These are phyloP conservation scores for Starmerella powellii DNA, from an alignment of 805 yeast species.

Conservation along the genomic window DNA sequence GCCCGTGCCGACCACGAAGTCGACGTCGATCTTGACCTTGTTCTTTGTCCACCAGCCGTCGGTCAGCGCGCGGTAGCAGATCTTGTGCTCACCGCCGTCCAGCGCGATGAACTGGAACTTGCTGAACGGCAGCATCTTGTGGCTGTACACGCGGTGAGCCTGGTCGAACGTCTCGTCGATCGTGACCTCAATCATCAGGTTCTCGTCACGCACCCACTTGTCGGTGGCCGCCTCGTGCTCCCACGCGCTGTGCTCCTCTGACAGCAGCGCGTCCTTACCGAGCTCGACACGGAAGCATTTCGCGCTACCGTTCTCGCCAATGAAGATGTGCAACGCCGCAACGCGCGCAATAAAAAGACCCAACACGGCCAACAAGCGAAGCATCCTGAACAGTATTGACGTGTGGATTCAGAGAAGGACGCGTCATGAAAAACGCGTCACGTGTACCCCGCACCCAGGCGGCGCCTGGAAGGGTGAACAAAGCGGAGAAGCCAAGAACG, in stretches of 20 bases:
- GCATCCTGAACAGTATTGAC: not conserved
- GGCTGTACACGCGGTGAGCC: slow-evolving; percentile 63
- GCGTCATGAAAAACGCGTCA: not conserved
- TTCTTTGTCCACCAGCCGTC: slow-evolving; percentile 52
- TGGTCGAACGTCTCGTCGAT: slow-evolving; percentile 77
- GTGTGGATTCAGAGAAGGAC: not conserved
- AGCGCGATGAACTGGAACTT: slow-evolving; percentile 71
- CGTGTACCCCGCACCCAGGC: not conserved
- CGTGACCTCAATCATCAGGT: slow-evolving; percentile 49
- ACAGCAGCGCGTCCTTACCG: slow-evolving; percentile 64
- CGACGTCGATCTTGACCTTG: slow-evolving; percentile 59
- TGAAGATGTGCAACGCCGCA: slow-evolving; percentile 61
- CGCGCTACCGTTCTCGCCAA: slow-evolving; percentile 54
- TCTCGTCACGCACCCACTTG: slow-evolving; percentile 41
- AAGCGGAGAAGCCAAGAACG: not conserved
- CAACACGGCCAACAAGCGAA: not conserved
- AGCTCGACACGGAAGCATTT: slow-evolving; percentile 79
- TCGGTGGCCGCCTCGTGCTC: slow-evolving; percentile 42
- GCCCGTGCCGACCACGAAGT: slow-evolving; percentile 56
- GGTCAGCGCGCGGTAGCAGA: slow-evolving; percentile 55
- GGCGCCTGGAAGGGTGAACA: not conserved
- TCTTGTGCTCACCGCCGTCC: slow-evolving; percentile 73
- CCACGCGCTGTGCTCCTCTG: slow-evolving; percentile 57
- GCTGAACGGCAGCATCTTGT: slow-evolving; percentile 47
- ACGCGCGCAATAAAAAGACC: slow-evolving; percentile 6